Evolutionary conservation across 1,139 yeast genomes (phyloP), one percentile per base, ranked within the genome.

Genomic region (Candida tetrigidarum): DNA sequence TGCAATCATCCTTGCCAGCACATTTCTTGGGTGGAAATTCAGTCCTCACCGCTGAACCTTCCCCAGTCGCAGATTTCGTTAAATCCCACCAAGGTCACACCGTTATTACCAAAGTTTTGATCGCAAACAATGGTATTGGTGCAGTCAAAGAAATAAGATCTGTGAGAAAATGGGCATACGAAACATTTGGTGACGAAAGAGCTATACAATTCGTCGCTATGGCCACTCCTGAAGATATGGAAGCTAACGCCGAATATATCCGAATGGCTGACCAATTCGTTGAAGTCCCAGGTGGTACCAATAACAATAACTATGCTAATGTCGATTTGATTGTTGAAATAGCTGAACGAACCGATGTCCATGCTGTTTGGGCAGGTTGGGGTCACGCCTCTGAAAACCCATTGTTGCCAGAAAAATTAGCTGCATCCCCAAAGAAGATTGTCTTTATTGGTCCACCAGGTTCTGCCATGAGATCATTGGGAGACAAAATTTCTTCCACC

Each of bases 321-420:
- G 99, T 93, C 51, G 99, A 95, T 57, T 78, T 93, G 54, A 93
- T 93, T 67, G 97, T 93, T 41, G 99, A 93, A 62, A 77, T 93
- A 46, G 99, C 99, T 35, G 99, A 93, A 73, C 86, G 97, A 72
- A 86, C 96, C 42, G 82, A 90, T 54, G 98, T 88, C 47, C 96
- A 93, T 65, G 99, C 99, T 20, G 99, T 93, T 49, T 93, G 99
- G 99, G 99, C 99, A 28, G 99, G 99, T 57, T 87, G 98, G 98
- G 99, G 99, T 58, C 99, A 95, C 66, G 99, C 99, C 30, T 89
- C 97, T 19, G 99, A 93, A 72, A 93, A 95, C 71, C 99, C 99
- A 14, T 69, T 77, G 48, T 81, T 93, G 55, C 99, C 99, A 37
- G 99, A 93, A 69, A 83, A 80, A 65, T 78, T 93, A 66, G 97